phyloP scores from a whole-genome alignment of 805 yeast genomes.

The Saturnispora dispora region DNA sequence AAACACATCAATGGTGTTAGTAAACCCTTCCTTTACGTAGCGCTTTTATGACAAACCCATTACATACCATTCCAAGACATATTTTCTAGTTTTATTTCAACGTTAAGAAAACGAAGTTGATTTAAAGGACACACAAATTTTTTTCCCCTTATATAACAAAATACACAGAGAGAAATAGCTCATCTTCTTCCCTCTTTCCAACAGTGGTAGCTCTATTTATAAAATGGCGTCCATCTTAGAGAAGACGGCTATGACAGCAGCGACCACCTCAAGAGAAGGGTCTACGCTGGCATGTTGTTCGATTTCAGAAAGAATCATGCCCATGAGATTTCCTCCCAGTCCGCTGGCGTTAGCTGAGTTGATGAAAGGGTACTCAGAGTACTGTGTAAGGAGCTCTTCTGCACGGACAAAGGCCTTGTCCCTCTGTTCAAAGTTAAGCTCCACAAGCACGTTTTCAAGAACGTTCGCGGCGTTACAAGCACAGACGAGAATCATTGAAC shows the following conservation, averaged over 20 bases:
- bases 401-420: slow-evolving; percentile 90
- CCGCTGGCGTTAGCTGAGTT: slow-evolving; percentile 41
- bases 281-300: slow-evolving; percentile 43
- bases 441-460: slow-evolving; percentile 74
- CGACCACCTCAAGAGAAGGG: slow-evolving; percentile 75
- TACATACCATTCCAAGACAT: slow-evolving; percentile 32
- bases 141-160: background rate
- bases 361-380: slow-evolving; percentile 73
- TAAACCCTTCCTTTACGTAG: background rate
- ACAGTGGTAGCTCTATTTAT: slow-evolving; percentile 25
- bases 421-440: slow-evolving; percentile 75
- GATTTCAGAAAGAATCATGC: slow-evolving; percentile 39
- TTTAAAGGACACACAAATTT: background rate
- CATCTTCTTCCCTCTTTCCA: background rate
- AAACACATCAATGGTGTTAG: background rate
- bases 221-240: slow-evolving; percentile 86
- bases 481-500: slow-evolving; percentile 75
- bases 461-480: slow-evolving; percentile 96
- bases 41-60: no score
- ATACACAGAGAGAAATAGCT: slow-evolving; percentile 8
- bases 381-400: slow-evolving; percentile 81
- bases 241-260: slow-evolving; percentile 86
- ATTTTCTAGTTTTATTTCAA: background rate
- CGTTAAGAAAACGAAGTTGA: background rate
- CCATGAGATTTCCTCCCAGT: slow-evolving; percentile 59